Percentiles rank a stretch among this genome's conserved stretches.
phyloP scores from a whole-genome alignment of 129 eudicot species.

The Centrapalus pauciflorus region DNA sequence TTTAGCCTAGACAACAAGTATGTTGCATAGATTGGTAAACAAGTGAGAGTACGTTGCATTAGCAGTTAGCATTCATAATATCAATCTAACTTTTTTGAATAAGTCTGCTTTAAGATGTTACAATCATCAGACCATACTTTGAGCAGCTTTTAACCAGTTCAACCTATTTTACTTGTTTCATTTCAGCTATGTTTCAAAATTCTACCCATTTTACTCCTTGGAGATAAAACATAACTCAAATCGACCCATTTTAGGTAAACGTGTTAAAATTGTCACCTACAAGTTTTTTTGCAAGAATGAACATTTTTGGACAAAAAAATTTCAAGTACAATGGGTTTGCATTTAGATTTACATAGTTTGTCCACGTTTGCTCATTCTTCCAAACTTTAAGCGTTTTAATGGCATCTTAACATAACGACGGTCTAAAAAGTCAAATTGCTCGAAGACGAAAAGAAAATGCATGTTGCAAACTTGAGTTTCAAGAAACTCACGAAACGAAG shows the following conservation, averaged over 20 bases:
- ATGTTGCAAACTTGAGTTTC: background rate
- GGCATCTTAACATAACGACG: background rate
- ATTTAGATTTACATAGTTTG: background rate
- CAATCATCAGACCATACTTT: no score
- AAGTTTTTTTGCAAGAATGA: background rate
- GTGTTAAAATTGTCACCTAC: background rate
- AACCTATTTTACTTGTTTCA: no score
- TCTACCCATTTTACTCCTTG: background rate
- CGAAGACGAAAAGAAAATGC: background rate
- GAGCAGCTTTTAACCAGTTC: no score
- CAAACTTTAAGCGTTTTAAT: background rate
- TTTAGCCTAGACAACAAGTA: no score
- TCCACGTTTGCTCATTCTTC: background rate
- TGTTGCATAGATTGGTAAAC: no score
- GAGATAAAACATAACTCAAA: background rate
- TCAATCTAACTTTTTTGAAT: no score
- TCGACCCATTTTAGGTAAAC: background rate
- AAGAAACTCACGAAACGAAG: slow-evolving; percentile 71
- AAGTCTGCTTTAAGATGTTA: no score
- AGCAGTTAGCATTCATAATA: no score
- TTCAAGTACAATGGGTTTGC: background rate
- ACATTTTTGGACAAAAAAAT: background rate
- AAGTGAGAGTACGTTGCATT: no score
- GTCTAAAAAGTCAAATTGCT: background rate
- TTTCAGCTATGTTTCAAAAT: no score